Conservation (phyloP, 257 asterid species). For the Solanum habrochaites region DNA sequence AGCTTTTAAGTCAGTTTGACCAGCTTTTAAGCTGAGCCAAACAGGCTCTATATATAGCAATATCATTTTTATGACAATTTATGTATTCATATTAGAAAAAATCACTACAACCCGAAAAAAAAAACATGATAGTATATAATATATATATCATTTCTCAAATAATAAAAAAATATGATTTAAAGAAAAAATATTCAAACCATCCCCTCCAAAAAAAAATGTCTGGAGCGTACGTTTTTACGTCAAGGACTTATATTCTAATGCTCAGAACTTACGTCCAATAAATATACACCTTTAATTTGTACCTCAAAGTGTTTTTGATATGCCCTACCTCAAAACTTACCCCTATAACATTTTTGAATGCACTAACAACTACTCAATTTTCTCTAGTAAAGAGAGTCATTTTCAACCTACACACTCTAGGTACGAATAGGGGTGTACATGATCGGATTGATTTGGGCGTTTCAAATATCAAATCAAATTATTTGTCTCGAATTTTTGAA, state of each 20-base stretch:
- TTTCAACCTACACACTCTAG: neutral
- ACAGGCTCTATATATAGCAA: no score
- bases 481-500: no score
- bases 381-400: neutral
- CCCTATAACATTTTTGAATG: neutral
- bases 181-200: no score
- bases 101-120: neutral
- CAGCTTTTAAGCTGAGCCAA: no score
- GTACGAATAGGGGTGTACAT: neutral
- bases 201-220: no score
- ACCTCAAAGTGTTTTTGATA: neutral
- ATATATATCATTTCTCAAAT: neutral
- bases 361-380: neutral
- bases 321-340: neutral
- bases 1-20: no score
- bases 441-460: rapidly evolving
- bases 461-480: no score
- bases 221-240: no score
- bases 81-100: neutral
- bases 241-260: no score
- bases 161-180: neutral
- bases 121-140: neutral
- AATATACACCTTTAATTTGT: neutral
- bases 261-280: neutral
- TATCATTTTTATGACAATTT: neutral